Conservation (phyloP, 306 rosid species). For the Cercis canadensis region DNA sequence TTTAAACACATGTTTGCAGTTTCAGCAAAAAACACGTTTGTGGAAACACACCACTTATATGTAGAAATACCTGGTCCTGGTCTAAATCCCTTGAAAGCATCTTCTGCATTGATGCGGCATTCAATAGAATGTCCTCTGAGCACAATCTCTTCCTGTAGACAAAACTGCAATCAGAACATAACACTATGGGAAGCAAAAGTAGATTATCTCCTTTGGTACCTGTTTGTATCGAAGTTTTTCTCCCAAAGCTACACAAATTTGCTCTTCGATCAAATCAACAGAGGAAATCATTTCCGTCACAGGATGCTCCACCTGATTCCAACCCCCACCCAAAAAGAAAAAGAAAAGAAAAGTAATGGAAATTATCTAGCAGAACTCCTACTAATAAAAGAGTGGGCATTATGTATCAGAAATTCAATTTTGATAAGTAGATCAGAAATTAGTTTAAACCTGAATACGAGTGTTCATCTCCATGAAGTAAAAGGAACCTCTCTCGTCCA, state of each 20-base stretch:
- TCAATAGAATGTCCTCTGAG: slow-evolving; percentile 97
- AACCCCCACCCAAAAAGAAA: slow-evolving; percentile 6
- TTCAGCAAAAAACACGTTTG: neutral
- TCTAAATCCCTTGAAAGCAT: slow-evolving; percentile 94
- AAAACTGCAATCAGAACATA: slow-evolving; percentile 34
- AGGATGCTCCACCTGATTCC: slow-evolving; percentile 92
- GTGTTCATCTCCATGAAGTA: slow-evolving; percentile 99
- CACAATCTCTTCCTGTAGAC: slow-evolving; percentile 84
- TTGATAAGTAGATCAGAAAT: slow-evolving; percentile 27
- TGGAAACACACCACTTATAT: slow-evolving; percentile 33
- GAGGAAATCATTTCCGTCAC: slow-evolving; percentile 99
- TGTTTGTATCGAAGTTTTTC: slow-evolving; percentile 82
- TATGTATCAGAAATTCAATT: slow-evolving; percentile 11
- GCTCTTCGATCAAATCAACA: slow-evolving; percentile 94
- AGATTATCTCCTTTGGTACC: slow-evolving; percentile 53
- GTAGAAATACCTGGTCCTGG: slow-evolving; percentile 87
- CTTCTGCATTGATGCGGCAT: slow-evolving; percentile 99
- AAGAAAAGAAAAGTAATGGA: slow-evolving; percentile 4
- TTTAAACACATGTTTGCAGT: too few relatives aligned
- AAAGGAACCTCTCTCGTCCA: slow-evolving; percentile 99
- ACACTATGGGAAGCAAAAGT: slow-evolving; percentile 29
- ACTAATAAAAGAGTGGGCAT: neutral
- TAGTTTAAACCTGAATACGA: slow-evolving; percentile 82
- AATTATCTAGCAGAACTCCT: slow-evolving; percentile 20
- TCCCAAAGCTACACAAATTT: slow-evolving; percentile 93